Conservation (phyloP, 78 protist genomes). For the Bodo saltans region DNA sequence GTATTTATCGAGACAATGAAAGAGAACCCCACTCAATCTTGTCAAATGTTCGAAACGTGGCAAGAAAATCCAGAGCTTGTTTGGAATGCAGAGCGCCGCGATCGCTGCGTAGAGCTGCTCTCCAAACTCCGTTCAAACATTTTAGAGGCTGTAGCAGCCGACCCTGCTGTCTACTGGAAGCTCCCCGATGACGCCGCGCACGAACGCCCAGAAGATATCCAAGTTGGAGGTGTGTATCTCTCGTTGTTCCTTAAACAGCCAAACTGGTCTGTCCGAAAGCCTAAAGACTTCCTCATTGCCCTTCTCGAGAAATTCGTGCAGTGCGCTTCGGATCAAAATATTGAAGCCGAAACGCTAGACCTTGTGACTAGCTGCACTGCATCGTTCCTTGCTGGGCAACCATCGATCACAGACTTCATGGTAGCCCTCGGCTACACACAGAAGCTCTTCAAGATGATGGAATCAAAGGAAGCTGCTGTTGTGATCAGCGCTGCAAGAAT, state of each 20-base stretch:
- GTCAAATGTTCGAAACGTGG: slow-evolving; percentile 39
- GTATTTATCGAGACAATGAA: slow-evolving; percentile 65
- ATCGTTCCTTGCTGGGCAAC: not conserved
- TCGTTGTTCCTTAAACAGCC: slow-evolving; percentile 11
- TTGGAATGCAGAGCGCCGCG: slow-evolving; percentile 36
- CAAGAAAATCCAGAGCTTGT: slow-evolving; percentile 57
- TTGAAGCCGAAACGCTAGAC: not conserved
- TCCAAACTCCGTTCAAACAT: not conserved
- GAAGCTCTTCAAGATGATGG: not conserved
- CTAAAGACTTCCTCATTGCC: not conserved
- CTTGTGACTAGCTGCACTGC: not conserved
- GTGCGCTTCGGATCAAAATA: not conserved
- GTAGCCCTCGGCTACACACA: not conserved
- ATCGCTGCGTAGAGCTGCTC: not conserved
- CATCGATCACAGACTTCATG: not conserved
- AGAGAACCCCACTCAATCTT: slow-evolving; percentile 52
- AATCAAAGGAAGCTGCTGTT: not conserved
- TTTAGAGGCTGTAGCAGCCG: not conserved
- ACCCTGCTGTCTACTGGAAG: not conserved
- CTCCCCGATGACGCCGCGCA: not conserved
- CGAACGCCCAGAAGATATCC: not conserved
- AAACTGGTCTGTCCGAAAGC: not conserved
- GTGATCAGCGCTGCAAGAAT: not conserved
- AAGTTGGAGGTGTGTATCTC: slow-evolving; percentile 27
- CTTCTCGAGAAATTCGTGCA: not conserved